phyloP scores from a whole-genome alignment of 1,284 basidiomycete genomes.

The Veloboletus limbatus region DNA sequence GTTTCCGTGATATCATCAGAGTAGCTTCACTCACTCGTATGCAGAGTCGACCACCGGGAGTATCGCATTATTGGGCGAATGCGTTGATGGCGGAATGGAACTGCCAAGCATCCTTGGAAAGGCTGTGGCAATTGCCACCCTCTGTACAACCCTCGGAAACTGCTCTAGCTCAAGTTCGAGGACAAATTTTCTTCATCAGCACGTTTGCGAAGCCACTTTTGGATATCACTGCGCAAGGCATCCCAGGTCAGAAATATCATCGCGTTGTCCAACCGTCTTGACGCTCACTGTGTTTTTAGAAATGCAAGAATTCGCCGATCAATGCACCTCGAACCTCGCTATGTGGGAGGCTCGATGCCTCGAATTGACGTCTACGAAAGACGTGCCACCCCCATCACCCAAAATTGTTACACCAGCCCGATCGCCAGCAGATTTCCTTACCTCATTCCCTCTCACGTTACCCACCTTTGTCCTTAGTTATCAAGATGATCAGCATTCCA shows the following conservation, averaged over 20 bases:
- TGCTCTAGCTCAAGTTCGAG: conserved; percentile 73
- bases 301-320: conserved; percentile 58
- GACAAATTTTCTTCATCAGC: conserved; percentile 88
- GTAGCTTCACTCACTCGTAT: conserved; percentile 14
- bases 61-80: conserved; percentile 88
- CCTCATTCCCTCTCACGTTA: conserved; percentile 61
- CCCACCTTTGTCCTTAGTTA: conserved; percentile 38
- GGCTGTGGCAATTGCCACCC: conserved; percentile 71
- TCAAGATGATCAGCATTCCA: conserved; percentile 26
- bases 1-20: conserved; percentile 32
- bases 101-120: conserved; percentile 80
- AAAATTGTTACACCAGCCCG: conserved; percentile 31
- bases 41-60: conserved; percentile 86
- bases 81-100: conserved; percentile 89
- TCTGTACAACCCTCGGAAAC: conserved; percentile 64
- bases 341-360: conserved; percentile 60
- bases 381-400: conserved; percentile 6
- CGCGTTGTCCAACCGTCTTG: neutral
- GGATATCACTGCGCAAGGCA: conserved; percentile 64
- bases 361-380: conserved; percentile 34
- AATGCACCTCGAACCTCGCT: conserved; percentile 63
- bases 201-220: conserved; percentile 82
- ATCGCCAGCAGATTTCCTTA: conserved; percentile 50
- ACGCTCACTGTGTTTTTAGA: conserved; percentile 43
- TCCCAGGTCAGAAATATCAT: conserved; percentile 55